Evolutionary conservation across 768 basidiomycete species (phyloP).

Genomic region (Krasilnikovozyma curviuscula): DNA sequence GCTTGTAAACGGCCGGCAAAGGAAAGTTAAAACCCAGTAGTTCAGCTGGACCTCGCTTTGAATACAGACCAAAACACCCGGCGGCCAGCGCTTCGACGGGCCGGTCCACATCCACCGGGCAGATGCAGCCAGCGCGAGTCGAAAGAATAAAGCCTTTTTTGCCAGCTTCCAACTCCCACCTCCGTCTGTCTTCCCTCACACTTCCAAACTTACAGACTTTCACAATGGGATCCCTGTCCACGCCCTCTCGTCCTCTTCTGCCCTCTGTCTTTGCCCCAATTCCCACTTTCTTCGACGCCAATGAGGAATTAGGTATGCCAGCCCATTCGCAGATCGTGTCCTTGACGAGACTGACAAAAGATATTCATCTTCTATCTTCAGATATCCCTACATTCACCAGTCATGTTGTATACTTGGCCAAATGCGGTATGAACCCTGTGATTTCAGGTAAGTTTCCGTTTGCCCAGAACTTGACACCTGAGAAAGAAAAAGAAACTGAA

Average conservation of each 20-base stretch:
- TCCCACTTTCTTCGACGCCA: slow-evolving; percentile 59
- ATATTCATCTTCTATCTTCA: slow-evolving; percentile 14
- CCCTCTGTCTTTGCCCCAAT: slow-evolving; percentile 71
- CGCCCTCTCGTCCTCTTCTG: slow-evolving; percentile 45
- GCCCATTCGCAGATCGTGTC: background rate
- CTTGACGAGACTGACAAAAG: background rate
- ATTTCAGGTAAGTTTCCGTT: slow-evolving; percentile 29
- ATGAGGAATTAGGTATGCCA: slow-evolving; percentile 62
- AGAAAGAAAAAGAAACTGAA: background rate
- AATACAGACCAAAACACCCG: too few relatives aligned
- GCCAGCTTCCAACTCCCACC: too few relatives aligned
- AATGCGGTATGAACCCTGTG: slow-evolving; percentile 49
- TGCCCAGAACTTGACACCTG: background rate
- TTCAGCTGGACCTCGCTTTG: too few relatives aligned
- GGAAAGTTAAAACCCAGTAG: too few relatives aligned
- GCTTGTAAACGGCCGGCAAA: too few relatives aligned
- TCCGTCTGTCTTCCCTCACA: too few relatives aligned
- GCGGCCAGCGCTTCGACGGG: too few relatives aligned
- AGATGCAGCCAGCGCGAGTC: too few relatives aligned
- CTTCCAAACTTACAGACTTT: too few relatives aligned
- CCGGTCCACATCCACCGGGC: too few relatives aligned
- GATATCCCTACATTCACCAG: slow-evolving; percentile 50
- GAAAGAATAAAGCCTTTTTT: too few relatives aligned
- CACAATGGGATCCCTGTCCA: too few relatives aligned
- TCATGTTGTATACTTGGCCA: slow-evolving; percentile 46